Base-by-base conservation (phyloP, 2,329 filamentous ascomycete species). In the Geosmithia putterillii region DNA sequence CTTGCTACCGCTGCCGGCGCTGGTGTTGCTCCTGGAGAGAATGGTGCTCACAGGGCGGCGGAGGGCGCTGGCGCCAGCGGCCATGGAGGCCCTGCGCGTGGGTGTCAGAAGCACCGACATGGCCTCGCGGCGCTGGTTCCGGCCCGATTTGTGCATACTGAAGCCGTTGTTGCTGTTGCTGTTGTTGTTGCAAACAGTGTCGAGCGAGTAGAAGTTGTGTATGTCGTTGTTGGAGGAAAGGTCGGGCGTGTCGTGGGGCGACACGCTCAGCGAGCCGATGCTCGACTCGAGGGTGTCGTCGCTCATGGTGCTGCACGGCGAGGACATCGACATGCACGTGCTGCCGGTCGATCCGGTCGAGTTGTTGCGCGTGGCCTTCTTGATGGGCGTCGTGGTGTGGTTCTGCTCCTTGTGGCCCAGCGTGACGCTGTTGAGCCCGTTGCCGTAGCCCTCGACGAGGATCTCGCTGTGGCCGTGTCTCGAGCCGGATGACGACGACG, bases 361-460 rank as follows among this genome's bases (percentile, higher is more conserved):
- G 28, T 47, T 50, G 38, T 54, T 55, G 17, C 52, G 46, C 28
- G 18, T 7, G 10, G 22, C 25, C 39, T 18, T 19, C 25, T 19
- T 22, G 15, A 20, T 20, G 10, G 25, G n/a, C 7, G 44, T n/a
- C 44, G 14, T 47, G 46, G 19, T 44, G 41, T 23, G 36, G 22
- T 42, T 43, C 8, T 38, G 18, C 12, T 39, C 40, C 0, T 50
- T 44, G 25, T 7, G 17, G 18, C 20, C 23, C n/a, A 12, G 15
- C 35, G n/a, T 39, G 4, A 64, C 62, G 2, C 57, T 50, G 32
- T 70, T 70, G 2, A 66, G 72, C 1, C 70, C 71, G 41, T 76
- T 75, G 9, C 72, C 73, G 45, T 76, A 75, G 1, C 71, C 70
- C 4, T 67, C 62, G 7, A 75, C 63, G 0, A 74, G 57, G 22